These are phyloP conservation scores for Moesziomyces antarcticus DNA, from an alignment of 1,284 basidiomycete genomes.

Conservation along the genomic window DNA sequence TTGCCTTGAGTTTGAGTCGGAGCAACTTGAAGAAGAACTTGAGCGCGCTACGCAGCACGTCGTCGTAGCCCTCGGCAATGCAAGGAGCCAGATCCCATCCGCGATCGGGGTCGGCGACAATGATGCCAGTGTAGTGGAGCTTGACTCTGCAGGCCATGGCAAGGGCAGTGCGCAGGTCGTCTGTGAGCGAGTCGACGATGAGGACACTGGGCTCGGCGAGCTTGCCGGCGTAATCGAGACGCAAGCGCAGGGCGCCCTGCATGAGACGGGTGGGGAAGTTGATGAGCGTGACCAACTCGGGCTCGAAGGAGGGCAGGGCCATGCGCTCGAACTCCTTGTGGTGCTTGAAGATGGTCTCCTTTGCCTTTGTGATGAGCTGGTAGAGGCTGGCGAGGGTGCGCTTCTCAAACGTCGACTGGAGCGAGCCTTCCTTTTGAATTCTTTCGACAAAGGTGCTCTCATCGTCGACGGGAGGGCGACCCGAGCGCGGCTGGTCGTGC, in stretches of 20 bases:
- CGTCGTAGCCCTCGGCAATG: conserved; percentile 88
- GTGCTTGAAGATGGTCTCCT: conserved; percentile 85
- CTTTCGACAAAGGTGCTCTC: conserved; percentile 82
- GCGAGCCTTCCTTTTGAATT: conserved; percentile 92
- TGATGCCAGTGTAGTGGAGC: conserved; percentile 88
- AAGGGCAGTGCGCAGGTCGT: conserved; percentile 90
- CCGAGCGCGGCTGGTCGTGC: conserved; percentile 13
- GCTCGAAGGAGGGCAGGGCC: conserved; percentile 91
- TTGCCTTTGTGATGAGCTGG: conserved; percentile 84
- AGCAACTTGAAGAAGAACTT: conserved; percentile 92
- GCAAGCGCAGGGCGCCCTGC: conserved; percentile 87
- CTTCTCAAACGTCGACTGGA: conserved; percentile 93
- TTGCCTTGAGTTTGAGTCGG: conserved; percentile 93
- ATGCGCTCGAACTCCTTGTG: conserved; percentile 80
- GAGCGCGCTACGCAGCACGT: conserved; percentile 86
- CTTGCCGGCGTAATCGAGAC: conserved; percentile 89
- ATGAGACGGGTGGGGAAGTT: conserved; percentile 94
- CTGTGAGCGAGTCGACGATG: conserved; percentile 94
- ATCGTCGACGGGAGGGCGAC: conserved; percentile 30
- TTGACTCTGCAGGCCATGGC: conserved; percentile 94
- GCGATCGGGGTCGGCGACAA: conserved; percentile 82
- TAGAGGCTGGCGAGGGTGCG: conserved; percentile 89
- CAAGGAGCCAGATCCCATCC: conserved; percentile 90
- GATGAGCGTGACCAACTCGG: conserved; percentile 90
- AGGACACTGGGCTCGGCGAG: conserved; percentile 81